phyloP scores from a whole-genome alignment of 2,329 filamentous ascomycete species.

The Taxawa tesnikishii region DNA sequence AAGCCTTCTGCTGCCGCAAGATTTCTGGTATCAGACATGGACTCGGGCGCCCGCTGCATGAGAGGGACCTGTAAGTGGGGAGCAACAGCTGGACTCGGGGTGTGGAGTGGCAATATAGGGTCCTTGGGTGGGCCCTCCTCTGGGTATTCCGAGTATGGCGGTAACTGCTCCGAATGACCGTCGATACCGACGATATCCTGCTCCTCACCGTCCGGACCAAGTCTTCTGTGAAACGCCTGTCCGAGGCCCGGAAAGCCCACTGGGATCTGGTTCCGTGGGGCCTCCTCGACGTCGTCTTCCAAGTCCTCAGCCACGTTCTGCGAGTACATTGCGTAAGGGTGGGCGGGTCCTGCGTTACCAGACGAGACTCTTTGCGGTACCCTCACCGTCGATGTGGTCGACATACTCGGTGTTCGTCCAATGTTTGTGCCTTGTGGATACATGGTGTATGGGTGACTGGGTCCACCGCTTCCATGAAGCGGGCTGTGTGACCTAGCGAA shows the following conservation, averaged over 20 bases:
- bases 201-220: constrained; percentile 75
- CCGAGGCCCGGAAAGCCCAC: constrained; percentile 63
- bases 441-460: constrained; percentile 76
- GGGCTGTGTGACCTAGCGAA: constrained; percentile 44
- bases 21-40: constrained; percentile 20
- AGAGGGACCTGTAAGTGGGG: constrained; percentile 17
- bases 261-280: constrained; percentile 38
- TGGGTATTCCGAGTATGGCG: constrained; percentile 83
- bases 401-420: constrained; percentile 49
- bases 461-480: constrained; percentile 57
- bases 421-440: constrained; percentile 58
- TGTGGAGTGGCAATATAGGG: constrained; percentile 3
- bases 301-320: constrained; percentile 55
- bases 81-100: constrained; percentile 8
- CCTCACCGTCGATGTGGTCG: constrained; percentile 51
- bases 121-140: constrained; percentile 45
- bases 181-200: constrained; percentile 78
- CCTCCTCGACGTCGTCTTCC: constrained; percentile 36
- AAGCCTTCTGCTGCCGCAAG: constrained; percentile 1
- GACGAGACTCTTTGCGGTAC: constrained; percentile 46
- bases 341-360: constrained; percentile 52
- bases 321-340: constrained; percentile 78
- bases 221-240: constrained; percentile 53
- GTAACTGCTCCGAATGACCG: constrained; percentile 81
- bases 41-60: constrained; percentile 20